Conservation (phyloP, 805 yeast genomes). For the Ogataea nitratoaversa region DNA sequence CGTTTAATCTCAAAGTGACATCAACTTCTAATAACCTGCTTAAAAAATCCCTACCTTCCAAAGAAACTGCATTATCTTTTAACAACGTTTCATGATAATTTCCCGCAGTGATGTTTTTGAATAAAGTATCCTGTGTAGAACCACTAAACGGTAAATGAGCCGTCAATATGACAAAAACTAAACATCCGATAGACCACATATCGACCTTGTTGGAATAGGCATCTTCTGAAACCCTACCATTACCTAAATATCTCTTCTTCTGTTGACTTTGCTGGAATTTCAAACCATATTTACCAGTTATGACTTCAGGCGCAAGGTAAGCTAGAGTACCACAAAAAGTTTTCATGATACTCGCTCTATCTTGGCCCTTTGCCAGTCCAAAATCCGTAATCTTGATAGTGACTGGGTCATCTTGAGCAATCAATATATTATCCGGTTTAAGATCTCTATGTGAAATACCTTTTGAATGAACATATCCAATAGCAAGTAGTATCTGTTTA, state of each 20-base stretch:
- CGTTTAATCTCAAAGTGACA: conserved; percentile 68
- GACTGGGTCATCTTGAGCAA: conserved; percentile 88
- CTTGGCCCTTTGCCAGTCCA: conserved; percentile 90
- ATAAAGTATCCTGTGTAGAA: conserved; percentile 79
- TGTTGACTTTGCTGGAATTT: conserved; percentile 20
- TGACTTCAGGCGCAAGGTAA: conserved; percentile 94
- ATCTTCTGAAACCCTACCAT: conserved; percentile 30
- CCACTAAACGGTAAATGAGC: conserved; percentile 96
- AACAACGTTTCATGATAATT: conserved; percentile 76
- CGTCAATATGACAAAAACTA: conserved; percentile 85
- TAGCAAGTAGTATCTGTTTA: conserved; percentile 77
- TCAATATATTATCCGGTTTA: conserved; percentile 92
- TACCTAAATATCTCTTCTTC: conserved; percentile 29
- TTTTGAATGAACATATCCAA: conserved; percentile 78
- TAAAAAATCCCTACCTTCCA: conserved; percentile 69
- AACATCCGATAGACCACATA: conserved; percentile 96
- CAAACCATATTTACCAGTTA: conserved; percentile 48
- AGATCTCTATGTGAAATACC: conserved; percentile 96
- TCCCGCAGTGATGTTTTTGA: conserved; percentile 70
- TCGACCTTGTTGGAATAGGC: conserved; percentile 84
- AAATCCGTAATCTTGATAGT: conserved; percentile 92
- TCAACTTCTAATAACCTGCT: conserved; percentile 69
- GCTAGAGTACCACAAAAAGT: conserved; percentile 98
- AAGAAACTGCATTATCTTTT: conserved; percentile 54
- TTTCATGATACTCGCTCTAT: conserved; percentile 79